These are phyloP conservation scores for Pneumocystis oryctolagi DNA, from an alignment of 1,139 yeast species.

Conservation along the genomic window DNA sequence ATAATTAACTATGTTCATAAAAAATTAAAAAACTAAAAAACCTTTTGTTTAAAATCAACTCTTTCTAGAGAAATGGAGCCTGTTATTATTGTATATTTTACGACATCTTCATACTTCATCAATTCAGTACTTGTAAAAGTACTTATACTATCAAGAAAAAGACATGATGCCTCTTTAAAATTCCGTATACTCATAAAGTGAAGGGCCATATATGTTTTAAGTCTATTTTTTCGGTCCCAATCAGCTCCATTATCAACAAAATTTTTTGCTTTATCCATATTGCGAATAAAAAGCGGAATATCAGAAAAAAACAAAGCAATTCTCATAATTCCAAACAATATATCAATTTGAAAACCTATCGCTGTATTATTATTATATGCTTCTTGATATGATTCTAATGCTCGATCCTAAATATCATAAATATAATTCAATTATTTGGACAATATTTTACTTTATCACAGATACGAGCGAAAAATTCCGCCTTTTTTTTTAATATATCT, in stretches of 20 bases:
- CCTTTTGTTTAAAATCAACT: slow-evolving; percentile 62
- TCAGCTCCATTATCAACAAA: slow-evolving; percentile 94
- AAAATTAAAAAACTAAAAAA: not conserved
- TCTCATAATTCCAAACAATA: slow-evolving; percentile 63
- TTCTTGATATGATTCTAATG: slow-evolving; percentile 54
- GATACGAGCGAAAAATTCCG: slow-evolving; percentile 73
- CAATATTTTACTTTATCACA: slow-evolving; percentile 37
- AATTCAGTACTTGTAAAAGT: slow-evolving; percentile 94
- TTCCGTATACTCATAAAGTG: slow-evolving; percentile 73
- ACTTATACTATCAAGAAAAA: slow-evolving; percentile 79
- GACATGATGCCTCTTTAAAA: slow-evolving; percentile 66
- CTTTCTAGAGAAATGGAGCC: slow-evolving; percentile 75
- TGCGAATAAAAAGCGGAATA: slow-evolving; percentile 50
- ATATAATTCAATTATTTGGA: not conserved
- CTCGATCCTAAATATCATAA: slow-evolving; percentile 34
- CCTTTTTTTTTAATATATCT: slow-evolving; percentile 62
- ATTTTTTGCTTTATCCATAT: slow-evolving; percentile 53
- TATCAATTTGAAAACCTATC: slow-evolving; percentile 80
- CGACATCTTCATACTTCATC: slow-evolving; percentile 78
- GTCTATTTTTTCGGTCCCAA: slow-evolving; percentile 95
- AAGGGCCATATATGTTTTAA: slow-evolving; percentile 80
- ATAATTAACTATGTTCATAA: not conserved
- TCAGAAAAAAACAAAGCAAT: slow-evolving; percentile 80
- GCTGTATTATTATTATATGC: slow-evolving; percentile 72
- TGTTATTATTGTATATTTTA: slow-evolving; percentile 71